Evolutionary conservation across 257 asterid species (phyloP).

Genomic region (Solanum lycopersicoides): DNA sequence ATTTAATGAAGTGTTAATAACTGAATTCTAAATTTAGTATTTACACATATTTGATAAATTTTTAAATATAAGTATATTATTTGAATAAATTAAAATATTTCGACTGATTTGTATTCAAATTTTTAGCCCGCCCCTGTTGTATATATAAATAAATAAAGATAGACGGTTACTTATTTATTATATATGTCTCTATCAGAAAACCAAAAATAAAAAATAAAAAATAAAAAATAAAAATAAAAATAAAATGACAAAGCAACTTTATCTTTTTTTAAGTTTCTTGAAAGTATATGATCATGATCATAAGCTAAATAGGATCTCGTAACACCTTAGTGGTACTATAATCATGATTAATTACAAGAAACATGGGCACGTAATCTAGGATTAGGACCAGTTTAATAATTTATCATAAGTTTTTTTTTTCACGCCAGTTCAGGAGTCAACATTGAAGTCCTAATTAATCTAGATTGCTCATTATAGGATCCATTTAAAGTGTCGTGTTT

Average conservation of each 20-base stretch:
- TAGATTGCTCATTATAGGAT: too few relatives aligned
- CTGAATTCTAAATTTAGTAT: neutral
- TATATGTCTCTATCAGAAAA: neutral
- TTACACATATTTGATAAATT: neutral
- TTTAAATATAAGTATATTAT: neutral
- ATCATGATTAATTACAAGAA: neutral
- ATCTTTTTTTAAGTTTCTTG: neutral
- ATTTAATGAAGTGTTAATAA: neutral
- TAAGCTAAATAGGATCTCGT: neutral
- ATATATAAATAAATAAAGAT: neutral
- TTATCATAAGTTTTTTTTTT: neutral
- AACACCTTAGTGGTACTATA: neutral
- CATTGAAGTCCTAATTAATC: accelerated
- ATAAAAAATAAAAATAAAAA: too few relatives aligned
- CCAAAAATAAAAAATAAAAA: neutral
- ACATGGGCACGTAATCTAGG: neutral
- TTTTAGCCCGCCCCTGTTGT: accelerated
- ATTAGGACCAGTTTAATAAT: neutral
- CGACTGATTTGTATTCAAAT: too few relatives aligned
- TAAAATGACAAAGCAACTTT: neutral
- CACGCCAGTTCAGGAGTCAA: accelerated
- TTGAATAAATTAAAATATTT: neutral
- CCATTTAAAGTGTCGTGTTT: accelerated
- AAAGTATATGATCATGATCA: neutral
- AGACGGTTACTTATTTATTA: neutral